These are phyloP conservation scores for Petrea volubilis DNA, from an alignment of 257 asterid genomes.

Conservation along the genomic window DNA sequence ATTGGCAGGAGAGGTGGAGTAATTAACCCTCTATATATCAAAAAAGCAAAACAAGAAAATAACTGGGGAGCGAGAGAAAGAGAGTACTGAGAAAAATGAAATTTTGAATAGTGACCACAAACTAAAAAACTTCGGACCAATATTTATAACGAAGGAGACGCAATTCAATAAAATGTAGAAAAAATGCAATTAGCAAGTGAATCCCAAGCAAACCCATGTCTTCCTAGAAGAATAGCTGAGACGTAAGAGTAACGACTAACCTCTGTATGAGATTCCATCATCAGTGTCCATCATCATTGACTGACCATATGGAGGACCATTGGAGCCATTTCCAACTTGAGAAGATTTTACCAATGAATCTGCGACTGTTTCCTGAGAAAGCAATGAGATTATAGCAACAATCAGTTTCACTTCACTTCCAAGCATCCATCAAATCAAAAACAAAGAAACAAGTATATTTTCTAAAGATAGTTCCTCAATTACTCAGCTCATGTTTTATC, in stretches of 20 bases:
- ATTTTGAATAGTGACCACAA: not conserved
- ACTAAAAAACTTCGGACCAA: not conserved
- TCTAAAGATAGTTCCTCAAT: not conserved
- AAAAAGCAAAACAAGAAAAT: not conserved
- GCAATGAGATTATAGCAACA: constrained; percentile 9
- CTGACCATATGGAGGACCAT: constrained; percentile 73
- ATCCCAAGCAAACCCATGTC: not conserved
- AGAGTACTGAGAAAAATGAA: not conserved
- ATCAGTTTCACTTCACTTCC: not conserved
- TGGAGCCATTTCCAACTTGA: constrained; percentile 58
- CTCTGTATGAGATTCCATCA: constrained; percentile 81
- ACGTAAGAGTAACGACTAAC: constrained; percentile 36
- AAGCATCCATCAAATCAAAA: constrained; percentile 8
- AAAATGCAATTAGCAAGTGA: constrained; percentile 18
- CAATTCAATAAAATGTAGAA: not conserved
- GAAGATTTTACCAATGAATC: constrained; percentile 71
- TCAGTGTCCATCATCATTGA: constrained; percentile 65
- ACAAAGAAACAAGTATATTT: not conserved
- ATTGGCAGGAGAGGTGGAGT: not conserved
- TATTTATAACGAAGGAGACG: not conserved
- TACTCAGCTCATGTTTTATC: not conserved
- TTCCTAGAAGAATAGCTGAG: constrained; percentile 8
- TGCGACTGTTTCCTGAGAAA: constrained; percentile 65
- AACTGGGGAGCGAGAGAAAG: not conserved
- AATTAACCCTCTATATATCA: not conserved